Evolutionary conservation across 2,329 filamentous ascomycete species (phyloP).

Genomic region (Claviceps humidiphila): DNA sequence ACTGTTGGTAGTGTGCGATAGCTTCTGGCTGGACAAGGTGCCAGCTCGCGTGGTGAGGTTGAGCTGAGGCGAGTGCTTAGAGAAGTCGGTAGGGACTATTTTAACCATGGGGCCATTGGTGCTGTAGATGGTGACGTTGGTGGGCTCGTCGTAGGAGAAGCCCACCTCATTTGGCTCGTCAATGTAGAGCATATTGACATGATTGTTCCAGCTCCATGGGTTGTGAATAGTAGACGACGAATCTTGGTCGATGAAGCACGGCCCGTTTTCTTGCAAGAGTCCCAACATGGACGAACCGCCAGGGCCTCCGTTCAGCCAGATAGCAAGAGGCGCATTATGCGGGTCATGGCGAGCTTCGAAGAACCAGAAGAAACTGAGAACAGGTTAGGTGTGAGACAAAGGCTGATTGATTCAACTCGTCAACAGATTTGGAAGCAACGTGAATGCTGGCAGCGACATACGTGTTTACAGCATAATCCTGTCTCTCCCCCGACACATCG

Average conservation of each 20-base stretch:
- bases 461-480: constrained; percentile 32
- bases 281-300: constrained; percentile 49
- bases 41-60: constrained; percentile 25
- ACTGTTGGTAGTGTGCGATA: constrained; percentile 28
- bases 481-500: constrained; percentile 29
- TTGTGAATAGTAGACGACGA: constrained; percentile 39
- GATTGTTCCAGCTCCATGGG: constrained; percentile 50
- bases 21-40: constrained; percentile 18
- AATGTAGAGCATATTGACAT: constrained; percentile 40
- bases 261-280: constrained; percentile 48
- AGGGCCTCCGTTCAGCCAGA: constrained; percentile 56
- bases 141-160: constrained; percentile 51
- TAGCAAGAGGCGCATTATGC: constrained; percentile 31
- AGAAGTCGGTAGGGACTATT: constrained; percentile 22
- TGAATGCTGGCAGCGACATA: constrained; percentile 15
- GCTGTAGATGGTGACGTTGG: constrained; percentile 45
- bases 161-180: constrained; percentile 54
- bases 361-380: constrained; percentile 33
- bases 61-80: constrained; percentile 21
- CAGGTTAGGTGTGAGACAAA: background rate
- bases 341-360: constrained; percentile 30
- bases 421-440: too few species aligned
- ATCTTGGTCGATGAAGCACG: constrained; percentile 33
- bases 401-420: background rate
- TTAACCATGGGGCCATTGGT: constrained; percentile 35